phyloP scores from a whole-genome alignment of 257 asterid genomes.

The Nicotiana sylvestris region DNA sequence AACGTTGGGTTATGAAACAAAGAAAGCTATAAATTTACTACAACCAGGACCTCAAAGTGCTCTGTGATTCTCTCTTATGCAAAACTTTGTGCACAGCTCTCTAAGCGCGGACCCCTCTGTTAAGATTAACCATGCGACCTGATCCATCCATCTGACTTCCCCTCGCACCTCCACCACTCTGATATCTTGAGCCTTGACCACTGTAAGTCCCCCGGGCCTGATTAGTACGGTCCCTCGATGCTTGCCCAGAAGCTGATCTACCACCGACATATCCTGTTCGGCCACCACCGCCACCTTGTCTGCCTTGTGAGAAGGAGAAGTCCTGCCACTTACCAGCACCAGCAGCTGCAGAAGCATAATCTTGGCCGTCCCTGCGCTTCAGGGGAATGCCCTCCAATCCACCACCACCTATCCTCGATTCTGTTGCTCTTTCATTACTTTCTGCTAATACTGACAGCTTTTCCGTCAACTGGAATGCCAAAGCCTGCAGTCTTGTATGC shows the following conservation, averaged over 20 bases:
- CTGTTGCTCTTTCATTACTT: constrained; percentile 75
- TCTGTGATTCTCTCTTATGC: not conserved
- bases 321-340: constrained; percentile 80
- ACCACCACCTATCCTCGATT: constrained; percentile 77
- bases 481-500: constrained; percentile 72
- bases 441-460: constrained; percentile 78
- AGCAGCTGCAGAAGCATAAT: constrained; percentile 56
- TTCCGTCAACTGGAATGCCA: constrained; percentile 77
- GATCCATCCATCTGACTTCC: constrained; percentile 56
- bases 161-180: constrained; percentile 43
- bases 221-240: constrained; percentile 46
- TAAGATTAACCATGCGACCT: constrained; percentile 83
- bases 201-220: constrained; percentile 42
- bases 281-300: constrained; percentile 62
- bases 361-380: constrained; percentile 87
- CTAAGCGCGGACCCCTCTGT: constrained; percentile 55
- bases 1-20: not conserved
- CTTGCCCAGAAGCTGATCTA: constrained; percentile 30
- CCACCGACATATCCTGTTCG: constrained; percentile 55
- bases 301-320: constrained; percentile 59
- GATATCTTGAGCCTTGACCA: constrained; percentile 46
- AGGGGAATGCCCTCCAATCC: constrained; percentile 71
- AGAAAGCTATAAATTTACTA: not conserved
- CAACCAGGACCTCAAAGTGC: not conserved
- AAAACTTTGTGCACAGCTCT: not conserved